Evolutionary conservation across 495 filamentous ascomycete species (phyloP).

Genomic region (Letharia lupina): DNA sequence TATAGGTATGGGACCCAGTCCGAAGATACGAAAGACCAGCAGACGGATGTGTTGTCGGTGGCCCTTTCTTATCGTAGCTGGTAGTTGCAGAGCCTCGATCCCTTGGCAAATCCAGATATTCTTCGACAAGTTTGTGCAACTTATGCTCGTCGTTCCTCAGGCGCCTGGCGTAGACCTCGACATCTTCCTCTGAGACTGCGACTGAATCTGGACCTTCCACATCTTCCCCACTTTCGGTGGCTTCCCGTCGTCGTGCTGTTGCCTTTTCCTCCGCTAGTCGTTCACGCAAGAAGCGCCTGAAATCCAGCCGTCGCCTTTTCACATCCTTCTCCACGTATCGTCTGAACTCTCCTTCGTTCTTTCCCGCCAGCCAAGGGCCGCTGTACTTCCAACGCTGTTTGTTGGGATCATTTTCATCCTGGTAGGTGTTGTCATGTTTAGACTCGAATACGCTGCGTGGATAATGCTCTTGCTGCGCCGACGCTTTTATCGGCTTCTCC

Average conservation of each 20-base stretch:
- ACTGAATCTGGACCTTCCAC: constrained; percentile 29
- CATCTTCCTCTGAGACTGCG: constrained; percentile 46
- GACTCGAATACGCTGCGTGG: constrained; percentile 44
- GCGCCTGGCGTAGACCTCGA: constrained; percentile 50
- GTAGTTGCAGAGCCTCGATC: constrained; percentile 1
- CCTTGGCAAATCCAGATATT: constrained; percentile 43
- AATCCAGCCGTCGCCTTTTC: constrained; percentile 49
- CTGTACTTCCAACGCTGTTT: constrained; percentile 60
- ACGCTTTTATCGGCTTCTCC: constrained; percentile 23
- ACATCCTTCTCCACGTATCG: constrained; percentile 55
- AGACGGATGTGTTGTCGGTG: constrained; percentile 83
- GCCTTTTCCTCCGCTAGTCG: constrained; percentile 37
- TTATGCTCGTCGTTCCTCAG: constrained; percentile 47
- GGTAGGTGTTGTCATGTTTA: constrained; percentile 40
- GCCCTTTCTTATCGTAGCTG: constrained; percentile 50
- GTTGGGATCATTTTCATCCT: constrained; percentile 28
- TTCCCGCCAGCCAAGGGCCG: constrained; percentile 76
- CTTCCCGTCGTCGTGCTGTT: constrained; percentile 34
- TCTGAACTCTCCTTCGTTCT: constrained; percentile 63
- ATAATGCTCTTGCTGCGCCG: constrained; percentile 18
- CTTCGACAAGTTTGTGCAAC: constrained; percentile 38
- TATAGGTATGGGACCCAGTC: constrained; percentile 56
- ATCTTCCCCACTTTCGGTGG: constrained; percentile 42
- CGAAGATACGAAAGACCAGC: constrained; percentile 81
- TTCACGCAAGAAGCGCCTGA: constrained; percentile 52